phyloP scores from a whole-genome alignment of 192 early-diverging fungal genomes.

The Backusella parvicylindrica region DNA sequence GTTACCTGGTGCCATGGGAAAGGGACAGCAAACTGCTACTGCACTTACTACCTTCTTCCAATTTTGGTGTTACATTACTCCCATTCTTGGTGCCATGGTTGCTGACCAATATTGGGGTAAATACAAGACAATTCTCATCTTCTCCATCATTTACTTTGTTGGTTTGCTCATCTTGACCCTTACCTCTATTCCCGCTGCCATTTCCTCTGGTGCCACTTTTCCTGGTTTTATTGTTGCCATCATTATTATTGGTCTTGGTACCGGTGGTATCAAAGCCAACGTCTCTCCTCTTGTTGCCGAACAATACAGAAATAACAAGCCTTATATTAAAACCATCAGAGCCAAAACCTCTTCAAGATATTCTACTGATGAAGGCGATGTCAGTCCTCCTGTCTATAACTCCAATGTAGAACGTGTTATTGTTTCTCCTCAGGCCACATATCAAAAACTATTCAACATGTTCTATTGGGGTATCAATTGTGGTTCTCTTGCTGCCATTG shows the following conservation, averaged over 20 bases:
- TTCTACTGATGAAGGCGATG: background rate
- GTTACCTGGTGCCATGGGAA: constrained; percentile 46
- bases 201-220: constrained; percentile 48
- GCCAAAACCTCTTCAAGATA: background rate
- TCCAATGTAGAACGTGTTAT: constrained; percentile 53
- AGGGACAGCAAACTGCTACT: constrained; percentile 44
- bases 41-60: constrained; percentile 47
- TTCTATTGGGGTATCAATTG: constrained; percentile 77
- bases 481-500: constrained; percentile 56
- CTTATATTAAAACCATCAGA: constrained; percentile 53
- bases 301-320: constrained; percentile 53
- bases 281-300: constrained; percentile 74
- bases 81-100: constrained; percentile 11
- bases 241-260: constrained; percentile 53
- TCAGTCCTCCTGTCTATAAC: too few species aligned
- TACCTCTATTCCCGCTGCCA: constrained; percentile 53
- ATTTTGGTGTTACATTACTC: constrained; percentile 49
- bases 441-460: constrained; percentile 78
- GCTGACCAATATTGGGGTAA: constrained; percentile 68
- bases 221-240: constrained; percentile 65
- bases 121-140: constrained; percentile 67
- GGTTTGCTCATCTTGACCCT: constrained; percentile 58
- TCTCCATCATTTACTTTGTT: constrained; percentile 57
- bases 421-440: constrained; percentile 60
- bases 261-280: constrained; percentile 71